These are phyloP conservation scores for Phytophthora citrophthora DNA, from an alignment of 352 stramenopile species.

Conservation along the genomic window DNA sequence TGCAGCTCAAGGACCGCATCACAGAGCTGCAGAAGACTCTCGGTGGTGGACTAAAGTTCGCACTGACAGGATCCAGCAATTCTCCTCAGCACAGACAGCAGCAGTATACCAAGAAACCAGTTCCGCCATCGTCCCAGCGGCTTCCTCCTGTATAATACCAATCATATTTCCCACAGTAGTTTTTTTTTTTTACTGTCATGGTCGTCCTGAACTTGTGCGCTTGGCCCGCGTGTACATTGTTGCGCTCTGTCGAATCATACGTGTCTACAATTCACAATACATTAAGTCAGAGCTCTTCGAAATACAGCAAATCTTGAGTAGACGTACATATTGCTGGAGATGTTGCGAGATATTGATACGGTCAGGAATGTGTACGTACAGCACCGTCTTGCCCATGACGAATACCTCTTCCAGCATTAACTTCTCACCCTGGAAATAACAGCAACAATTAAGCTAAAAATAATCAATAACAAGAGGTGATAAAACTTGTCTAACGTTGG, in stretches of 20 bases:
- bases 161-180: slow-evolving; percentile 2
- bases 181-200: slow-evolving; percentile 8
- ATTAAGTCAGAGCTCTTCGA: neutral
- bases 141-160: slow-evolving; percentile 75
- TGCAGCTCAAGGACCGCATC: slow-evolving; percentile 72
- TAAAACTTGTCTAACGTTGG: slow-evolving; percentile 43
- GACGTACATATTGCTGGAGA: slow-evolving; percentile 78
- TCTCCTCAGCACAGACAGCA: slow-evolving; percentile 38
- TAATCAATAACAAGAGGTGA: neutral
- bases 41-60: slow-evolving; percentile 62
- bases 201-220: slow-evolving; percentile 33
- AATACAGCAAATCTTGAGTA: neutral
- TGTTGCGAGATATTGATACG: slow-evolving; percentile 84
- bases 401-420: slow-evolving; percentile 85
- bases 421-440: slow-evolving; percentile 47
- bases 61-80: slow-evolving; percentile 42
- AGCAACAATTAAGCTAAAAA: neutral
- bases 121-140: slow-evolving; percentile 48
- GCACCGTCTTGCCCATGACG: slow-evolving; percentile 86
- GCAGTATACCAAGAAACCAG: slow-evolving; percentile 37
- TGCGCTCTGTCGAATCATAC: slow-evolving; percentile 79
- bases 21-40: slow-evolving; percentile 69
- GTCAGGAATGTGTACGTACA: slow-evolving; percentile 90
- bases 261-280: slow-evolving; percentile 46
- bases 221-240: slow-evolving; percentile 86